A percentile compares a stretch with the other conserved stretches of the same genome.
phyloP scores from a whole-genome alignment of 805 yeast genomes.

The Candida pini region DNA sequence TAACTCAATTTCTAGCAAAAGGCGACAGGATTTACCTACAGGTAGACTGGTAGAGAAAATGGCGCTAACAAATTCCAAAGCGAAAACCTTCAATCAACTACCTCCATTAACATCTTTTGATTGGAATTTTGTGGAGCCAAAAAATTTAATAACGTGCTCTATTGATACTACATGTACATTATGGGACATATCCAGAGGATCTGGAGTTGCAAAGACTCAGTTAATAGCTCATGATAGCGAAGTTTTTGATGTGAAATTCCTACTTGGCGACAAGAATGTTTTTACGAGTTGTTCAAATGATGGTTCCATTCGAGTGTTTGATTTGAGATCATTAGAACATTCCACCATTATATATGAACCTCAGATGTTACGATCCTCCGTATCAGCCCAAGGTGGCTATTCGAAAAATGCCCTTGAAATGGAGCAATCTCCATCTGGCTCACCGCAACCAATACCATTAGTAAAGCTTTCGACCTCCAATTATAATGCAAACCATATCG shows the following conservation, averaged over 20 bases:
- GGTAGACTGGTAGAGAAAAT: slow-evolving; percentile 32
- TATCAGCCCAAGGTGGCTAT: not conserved
- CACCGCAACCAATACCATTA: slow-evolving; percentile 47
- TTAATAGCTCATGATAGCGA: slow-evolving; percentile 94
- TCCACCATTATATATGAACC: slow-evolving; percentile 93
- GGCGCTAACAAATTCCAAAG: slow-evolving; percentile 36
- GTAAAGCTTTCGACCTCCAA: slow-evolving; percentile 74
- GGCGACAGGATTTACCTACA: not conserved
- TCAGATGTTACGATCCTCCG: slow-evolving; percentile 22
- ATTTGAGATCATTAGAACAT: slow-evolving; percentile 82
- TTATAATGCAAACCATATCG: slow-evolving; percentile 74
- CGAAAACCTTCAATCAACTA: slow-evolving; percentile 43
- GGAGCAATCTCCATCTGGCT: slow-evolving; percentile 3
- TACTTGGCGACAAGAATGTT: slow-evolving; percentile 65
- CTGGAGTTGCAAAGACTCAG: slow-evolving; percentile 77
- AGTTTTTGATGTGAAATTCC: slow-evolving; percentile 86
- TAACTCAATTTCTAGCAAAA: not conserved
- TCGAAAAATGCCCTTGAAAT: not conserved
- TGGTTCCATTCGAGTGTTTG: slow-evolving; percentile 91
- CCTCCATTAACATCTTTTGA: slow-evolving; percentile 95
- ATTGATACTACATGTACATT: slow-evolving; percentile 96
- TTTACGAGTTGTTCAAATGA: slow-evolving; percentile 94
- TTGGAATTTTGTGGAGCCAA: slow-evolving; percentile 76
- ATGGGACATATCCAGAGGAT: slow-evolving; percentile 74
- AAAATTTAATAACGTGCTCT: slow-evolving; percentile 71